phyloP scores from a whole-genome alignment of 352 stramenopile species.

The Globisporangium uncinulatum region DNA sequence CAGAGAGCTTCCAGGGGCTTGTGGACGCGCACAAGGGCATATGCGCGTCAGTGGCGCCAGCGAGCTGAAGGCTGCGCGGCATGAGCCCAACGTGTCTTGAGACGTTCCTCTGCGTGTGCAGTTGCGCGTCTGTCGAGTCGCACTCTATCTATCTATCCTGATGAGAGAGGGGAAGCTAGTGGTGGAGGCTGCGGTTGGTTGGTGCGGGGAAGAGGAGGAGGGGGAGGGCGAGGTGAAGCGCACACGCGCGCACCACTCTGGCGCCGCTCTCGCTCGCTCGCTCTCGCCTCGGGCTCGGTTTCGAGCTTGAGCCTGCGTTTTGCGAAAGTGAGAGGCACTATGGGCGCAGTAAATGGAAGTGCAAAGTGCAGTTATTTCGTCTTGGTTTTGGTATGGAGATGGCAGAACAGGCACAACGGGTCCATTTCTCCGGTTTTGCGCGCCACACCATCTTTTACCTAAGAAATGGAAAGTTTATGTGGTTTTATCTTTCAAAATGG shows the following conservation, averaged over 20 bases:
- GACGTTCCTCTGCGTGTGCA: not conserved
- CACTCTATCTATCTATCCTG: not conserved
- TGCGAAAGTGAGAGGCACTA: not conserved
- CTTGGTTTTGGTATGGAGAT: not conserved
- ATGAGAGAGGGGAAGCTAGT: too few relatives aligned
- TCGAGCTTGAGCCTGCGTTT: not conserved
- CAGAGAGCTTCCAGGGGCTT: slow-evolving; percentile 8
- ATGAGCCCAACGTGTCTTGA: not conserved
- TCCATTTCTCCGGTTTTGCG: too few relatives aligned
- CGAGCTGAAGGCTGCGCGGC: slow-evolving; percentile 13
- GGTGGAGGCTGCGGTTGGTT: too few relatives aligned
- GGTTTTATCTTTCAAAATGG: too few relatives aligned
- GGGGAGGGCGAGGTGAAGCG: too few relatives aligned
- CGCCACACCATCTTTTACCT: too few relatives aligned
- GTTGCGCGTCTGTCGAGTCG: not conserved
- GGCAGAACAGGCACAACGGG: not conserved
- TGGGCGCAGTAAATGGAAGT: too few relatives aligned
- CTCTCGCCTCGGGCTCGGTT: not conserved
- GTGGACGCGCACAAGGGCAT: slow-evolving; percentile 7
- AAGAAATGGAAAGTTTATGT: too few relatives aligned
- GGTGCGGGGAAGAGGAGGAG: too few relatives aligned
- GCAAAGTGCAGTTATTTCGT: too few relatives aligned
- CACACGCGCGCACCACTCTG: too few relatives aligned
- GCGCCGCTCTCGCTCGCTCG: not conserved
- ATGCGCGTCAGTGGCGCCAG: not conserved